A percentile compares a stretch with the other conserved stretches of the same genome.
Conservation (phyloP, 805 yeast genomes). For the Candida rishiriensis region DNA sequence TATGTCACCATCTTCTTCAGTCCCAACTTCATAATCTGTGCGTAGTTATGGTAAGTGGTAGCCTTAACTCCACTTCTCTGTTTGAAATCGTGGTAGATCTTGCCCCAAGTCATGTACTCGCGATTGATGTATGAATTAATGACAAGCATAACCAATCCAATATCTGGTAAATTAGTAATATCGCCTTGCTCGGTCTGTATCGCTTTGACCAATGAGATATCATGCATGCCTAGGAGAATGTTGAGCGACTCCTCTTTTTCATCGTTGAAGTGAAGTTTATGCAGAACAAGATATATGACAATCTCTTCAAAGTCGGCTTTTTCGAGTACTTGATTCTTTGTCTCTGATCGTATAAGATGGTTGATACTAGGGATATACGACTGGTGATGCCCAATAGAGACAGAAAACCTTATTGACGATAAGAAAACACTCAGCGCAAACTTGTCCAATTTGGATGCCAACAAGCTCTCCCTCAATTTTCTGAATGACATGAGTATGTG, state of each 20-base stretch:
- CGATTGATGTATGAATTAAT: conserved; percentile 27
- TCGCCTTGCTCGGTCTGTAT: neutral
- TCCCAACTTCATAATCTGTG: conserved; percentile 42
- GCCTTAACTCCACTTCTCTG: conserved; percentile 7
- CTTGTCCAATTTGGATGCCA: conserved; percentile 29
- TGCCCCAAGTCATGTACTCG: conserved; percentile 32
- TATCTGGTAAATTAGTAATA: neutral
- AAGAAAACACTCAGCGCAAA: conserved; percentile 44
- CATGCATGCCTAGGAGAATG: conserved; percentile 8
- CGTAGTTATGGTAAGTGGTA: conserved; percentile 4
- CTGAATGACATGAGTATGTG: conserved; percentile 37
- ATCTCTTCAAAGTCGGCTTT: conserved; percentile 36
- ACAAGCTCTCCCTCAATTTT: conserved; percentile 52
- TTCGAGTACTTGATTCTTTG: conserved; percentile 18
- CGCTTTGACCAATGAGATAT: conserved; percentile 6
- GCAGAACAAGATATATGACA: conserved; percentile 39
- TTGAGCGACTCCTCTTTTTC: conserved; percentile 31
- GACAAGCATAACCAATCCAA: conserved; percentile 2
- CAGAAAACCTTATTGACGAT: conserved; percentile 42
- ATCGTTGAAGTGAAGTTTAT: conserved; percentile 37
- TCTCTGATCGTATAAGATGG: conserved; percentile 33
- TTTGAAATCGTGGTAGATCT: conserved; percentile 12
- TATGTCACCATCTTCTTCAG: conserved; percentile 26
- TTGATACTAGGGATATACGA: conserved; percentile 51
- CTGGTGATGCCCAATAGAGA: conserved; percentile 44